Conservation (phyloP, 495 filamentous ascomycete genomes). For the Tirmania nivea region DNA sequence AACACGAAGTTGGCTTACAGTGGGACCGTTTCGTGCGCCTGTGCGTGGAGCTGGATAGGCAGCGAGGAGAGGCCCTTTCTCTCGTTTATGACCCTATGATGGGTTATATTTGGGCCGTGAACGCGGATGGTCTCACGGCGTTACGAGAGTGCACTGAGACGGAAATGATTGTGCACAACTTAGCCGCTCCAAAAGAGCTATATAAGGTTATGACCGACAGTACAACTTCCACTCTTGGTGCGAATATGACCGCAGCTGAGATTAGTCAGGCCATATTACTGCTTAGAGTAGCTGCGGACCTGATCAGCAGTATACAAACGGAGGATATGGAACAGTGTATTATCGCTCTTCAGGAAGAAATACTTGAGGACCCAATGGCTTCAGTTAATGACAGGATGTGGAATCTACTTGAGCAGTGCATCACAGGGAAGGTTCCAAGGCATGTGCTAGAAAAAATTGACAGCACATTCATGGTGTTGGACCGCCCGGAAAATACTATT, state of each 20-base stretch:
- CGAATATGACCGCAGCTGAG: constrained; percentile 1
- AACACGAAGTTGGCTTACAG: constrained; percentile 48
- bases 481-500: constrained; percentile 11
- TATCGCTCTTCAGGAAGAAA: constrained; percentile 10
- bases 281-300: constrained; percentile 12
- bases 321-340: constrained; percentile 11
- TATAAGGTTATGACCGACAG: constrained; percentile 10
- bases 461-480: constrained; percentile 9
- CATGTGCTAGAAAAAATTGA: constrained; percentile 14
- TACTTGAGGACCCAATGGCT: constrained; percentile 13
- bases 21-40: constrained; percentile 82
- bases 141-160: constrained; percentile 57
- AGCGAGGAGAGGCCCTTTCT: constrained; percentile 54
- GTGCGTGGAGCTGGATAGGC: constrained; percentile 63
- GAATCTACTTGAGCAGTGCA: constrained; percentile 12
- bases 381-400: constrained; percentile 13
- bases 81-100: constrained; percentile 47
- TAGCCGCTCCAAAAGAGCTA: background rate
- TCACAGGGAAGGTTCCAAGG: constrained; percentile 10
- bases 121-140: constrained; percentile 54
- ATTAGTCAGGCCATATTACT: constrained; percentile 15
- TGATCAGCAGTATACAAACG: background rate
- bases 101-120: constrained; percentile 61
- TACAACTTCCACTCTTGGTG: constrained; percentile 9
- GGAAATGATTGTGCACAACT: constrained; percentile 46